A percentile compares a stretch with the other conserved stretches of the same genome.
Evolutionary conservation across 306 rosid genomes (phyloP).

Genomic region (Pachyrhizus erosus): DNA sequence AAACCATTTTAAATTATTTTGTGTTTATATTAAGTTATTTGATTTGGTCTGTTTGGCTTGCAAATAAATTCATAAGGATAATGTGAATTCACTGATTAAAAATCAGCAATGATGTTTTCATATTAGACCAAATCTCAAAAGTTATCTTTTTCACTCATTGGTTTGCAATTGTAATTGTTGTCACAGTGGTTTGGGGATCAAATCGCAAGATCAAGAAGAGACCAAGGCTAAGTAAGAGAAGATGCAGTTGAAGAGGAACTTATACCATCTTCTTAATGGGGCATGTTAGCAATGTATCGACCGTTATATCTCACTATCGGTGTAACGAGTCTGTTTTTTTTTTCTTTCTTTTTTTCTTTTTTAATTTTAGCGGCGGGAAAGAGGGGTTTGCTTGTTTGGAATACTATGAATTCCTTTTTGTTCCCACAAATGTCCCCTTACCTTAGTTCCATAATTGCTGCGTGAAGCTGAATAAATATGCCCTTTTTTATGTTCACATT

Average conservation of each 20-base stretch:
- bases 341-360: not conserved
- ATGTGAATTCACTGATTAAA: too few relatives aligned
- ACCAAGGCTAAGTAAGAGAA: too few relatives aligned
- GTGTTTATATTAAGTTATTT: too few relatives aligned
- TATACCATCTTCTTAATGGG: not conserved
- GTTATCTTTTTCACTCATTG: not conserved
- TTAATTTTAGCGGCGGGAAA: not conserved
- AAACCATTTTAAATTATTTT: too few relatives aligned
- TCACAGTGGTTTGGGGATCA: constrained; percentile 45
- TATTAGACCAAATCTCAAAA: not conserved
- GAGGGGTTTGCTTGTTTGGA: too few relatives aligned
- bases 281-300: not conserved
- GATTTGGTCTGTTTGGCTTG: too few relatives aligned
- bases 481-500: not conserved
- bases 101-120: too few relatives aligned
- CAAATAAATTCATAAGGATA: too few relatives aligned
- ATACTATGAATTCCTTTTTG: too few relatives aligned
- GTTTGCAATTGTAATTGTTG: constrained; percentile 14
- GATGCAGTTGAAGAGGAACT: not conserved
- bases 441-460: not conserved
- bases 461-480: not conserved
- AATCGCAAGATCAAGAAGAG: not conserved
- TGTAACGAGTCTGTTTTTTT: not conserved
- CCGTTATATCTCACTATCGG: not conserved
- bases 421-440: not conserved